Conservation (phyloP, 148 eudicot genomes). For the Talinum fruticosum region DNA sequence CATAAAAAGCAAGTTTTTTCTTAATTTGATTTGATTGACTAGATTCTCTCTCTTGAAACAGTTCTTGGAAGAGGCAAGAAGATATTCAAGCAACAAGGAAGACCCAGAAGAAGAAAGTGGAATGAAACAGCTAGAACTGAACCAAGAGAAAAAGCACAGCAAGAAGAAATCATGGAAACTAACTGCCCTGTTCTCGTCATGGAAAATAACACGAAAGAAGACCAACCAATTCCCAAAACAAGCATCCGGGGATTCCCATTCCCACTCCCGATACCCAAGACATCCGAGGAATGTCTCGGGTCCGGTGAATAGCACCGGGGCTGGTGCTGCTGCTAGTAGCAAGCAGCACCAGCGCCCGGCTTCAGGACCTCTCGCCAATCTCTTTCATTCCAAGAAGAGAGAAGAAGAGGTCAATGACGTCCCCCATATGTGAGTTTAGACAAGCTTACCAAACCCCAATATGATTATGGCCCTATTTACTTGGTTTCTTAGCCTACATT, state of each 20-base stretch:
- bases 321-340: not conserved
- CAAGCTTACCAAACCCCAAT: constrained; percentile 11
- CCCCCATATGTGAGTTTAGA: constrained; percentile 30
- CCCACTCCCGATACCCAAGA: constrained; percentile 2
- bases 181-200: constrained; percentile 18
- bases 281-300: constrained; percentile 13
- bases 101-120: not conserved
- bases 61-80: constrained; percentile 35
- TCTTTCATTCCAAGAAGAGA: constrained; percentile 16
- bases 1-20: too few relatives aligned
- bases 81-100: constrained; percentile 10
- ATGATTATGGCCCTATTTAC: constrained; percentile 33
- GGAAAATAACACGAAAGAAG: constrained; percentile 20
- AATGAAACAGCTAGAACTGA: not conserved
- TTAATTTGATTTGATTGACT: not conserved
- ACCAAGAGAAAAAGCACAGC: constrained; percentile 3
- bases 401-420: constrained; percentile 7
- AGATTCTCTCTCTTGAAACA: not conserved
- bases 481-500: not conserved
- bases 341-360: constrained; percentile 5
- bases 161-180: constrained; percentile 31
- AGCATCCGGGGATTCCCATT: not conserved
- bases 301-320: constrained; percentile 9
- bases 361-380: constrained; percentile 23
- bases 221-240: not conserved